Percentiles rank a stretch among this genome's conserved stretches.
Evolutionary conservation across 208 protist genomes (phyloP).

Genomic region (Endotrypanum monterogeii): DNA sequence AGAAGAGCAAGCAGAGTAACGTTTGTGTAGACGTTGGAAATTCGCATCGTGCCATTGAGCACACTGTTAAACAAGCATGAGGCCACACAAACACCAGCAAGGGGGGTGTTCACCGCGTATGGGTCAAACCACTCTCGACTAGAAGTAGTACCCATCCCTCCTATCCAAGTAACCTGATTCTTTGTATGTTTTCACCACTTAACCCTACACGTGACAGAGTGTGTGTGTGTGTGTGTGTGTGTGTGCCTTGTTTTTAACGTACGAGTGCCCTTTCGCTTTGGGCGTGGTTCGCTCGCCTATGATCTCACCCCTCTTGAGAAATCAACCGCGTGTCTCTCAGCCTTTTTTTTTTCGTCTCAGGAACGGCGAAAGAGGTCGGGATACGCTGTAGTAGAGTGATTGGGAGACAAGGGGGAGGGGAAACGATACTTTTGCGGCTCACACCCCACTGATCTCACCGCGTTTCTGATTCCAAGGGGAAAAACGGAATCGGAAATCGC

Average conservation of each 20-base stretch:
- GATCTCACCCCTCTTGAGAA: background rate
- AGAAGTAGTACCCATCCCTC: conserved; percentile 41
- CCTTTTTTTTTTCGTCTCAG: too few species aligned
- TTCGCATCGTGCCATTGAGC: conserved; percentile 52
- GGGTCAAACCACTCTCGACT: conserved; percentile 53
- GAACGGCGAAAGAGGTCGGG: too few species aligned
- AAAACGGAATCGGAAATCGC: background rate
- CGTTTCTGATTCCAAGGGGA: background rate
- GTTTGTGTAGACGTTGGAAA: conserved; percentile 71
- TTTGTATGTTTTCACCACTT: background rate
- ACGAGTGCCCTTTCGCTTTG: background rate
- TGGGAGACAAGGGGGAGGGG: background rate
- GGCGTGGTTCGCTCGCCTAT: background rate
- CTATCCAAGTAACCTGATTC: background rate
- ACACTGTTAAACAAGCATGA: conserved; percentile 80
- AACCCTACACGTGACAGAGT: background rate
- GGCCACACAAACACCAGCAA: conserved; percentile 52
- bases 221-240: background rate
- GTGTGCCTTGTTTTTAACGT: background rate
- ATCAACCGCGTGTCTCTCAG: too few species aligned
- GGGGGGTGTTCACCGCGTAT: conserved; percentile 63
- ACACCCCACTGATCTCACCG: background rate
- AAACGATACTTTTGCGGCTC: background rate
- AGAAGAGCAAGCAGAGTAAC: conserved; percentile 46
- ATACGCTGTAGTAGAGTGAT: too few species aligned